Percentiles rank a stretch among this genome's conserved stretches.
Conservation (phyloP, 768 basidiomycete genomes). For the Xerocomellus amylosporus region DNA sequence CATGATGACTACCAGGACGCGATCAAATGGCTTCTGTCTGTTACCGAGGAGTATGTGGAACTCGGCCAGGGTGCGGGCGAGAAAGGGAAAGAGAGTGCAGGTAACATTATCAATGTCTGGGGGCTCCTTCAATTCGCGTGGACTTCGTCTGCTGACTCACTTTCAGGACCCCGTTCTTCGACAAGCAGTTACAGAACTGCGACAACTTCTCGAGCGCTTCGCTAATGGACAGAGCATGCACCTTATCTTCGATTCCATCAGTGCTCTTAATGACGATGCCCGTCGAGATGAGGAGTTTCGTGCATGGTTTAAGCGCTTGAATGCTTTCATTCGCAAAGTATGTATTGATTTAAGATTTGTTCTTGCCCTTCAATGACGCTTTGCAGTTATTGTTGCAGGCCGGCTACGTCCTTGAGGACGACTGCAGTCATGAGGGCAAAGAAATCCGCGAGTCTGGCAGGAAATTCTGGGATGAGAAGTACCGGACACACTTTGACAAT, state of each 20-base stretch:
- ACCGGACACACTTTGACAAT: conserved; percentile 74
- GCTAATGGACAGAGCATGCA: conserved; percentile 72
- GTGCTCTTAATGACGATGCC: conserved; percentile 71
- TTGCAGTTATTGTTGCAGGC: conserved; percentile 67
- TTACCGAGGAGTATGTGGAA: conserved; percentile 58
- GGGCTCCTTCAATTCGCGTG: background rate
- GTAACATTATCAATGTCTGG: conserved; percentile 14
- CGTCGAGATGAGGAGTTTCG: conserved; percentile 70
- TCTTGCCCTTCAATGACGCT: background rate
- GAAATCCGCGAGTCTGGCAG: conserved; percentile 69
- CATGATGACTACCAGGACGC: conserved; percentile 87
- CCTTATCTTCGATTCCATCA: conserved; percentile 64
- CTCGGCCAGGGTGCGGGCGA: conserved; percentile 45
- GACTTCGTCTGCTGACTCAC: conserved; percentile 12
- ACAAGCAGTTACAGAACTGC: conserved; percentile 58
- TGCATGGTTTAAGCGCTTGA: conserved; percentile 65
- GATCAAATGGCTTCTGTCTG: conserved; percentile 67
- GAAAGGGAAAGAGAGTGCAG: conserved; percentile 31
- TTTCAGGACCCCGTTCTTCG: conserved; percentile 55
- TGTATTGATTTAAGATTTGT: conserved; percentile 2
- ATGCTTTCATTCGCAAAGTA: conserved; percentile 65
- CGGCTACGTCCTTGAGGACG: conserved; percentile 82
- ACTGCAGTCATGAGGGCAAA: conserved; percentile 62
- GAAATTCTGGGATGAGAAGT: conserved; percentile 73
- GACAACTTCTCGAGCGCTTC: conserved; percentile 86